Evolutionary conservation across 83 land plant genomes (phyloP).

Genomic region (Diphasiastrum complanatum): DNA sequence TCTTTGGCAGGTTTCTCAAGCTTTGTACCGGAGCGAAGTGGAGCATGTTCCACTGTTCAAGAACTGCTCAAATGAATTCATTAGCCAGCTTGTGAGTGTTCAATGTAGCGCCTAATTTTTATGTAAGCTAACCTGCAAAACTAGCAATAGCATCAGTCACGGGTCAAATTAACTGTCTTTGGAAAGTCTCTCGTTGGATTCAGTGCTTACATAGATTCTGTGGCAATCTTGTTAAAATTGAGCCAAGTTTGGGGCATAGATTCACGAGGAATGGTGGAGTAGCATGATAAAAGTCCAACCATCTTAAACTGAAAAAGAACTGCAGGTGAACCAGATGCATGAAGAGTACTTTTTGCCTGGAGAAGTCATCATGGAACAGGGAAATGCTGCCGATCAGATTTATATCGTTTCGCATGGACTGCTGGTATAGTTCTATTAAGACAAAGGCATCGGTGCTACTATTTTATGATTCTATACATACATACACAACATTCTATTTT

Average conservation of each 20-base stretch:
- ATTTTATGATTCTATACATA: too few species aligned
- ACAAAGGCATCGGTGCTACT: too few species aligned
- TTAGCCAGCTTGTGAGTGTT: constrained; percentile 65
- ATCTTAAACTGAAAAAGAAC: too few species aligned
- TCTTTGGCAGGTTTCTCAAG: constrained; percentile 57
- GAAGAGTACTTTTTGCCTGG: constrained; percentile 38
- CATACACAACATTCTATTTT: background rate
- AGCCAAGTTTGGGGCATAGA: background rate
- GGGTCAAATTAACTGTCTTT: background rate
- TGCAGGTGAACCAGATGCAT: constrained; percentile 29
- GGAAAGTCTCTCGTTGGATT: background rate
- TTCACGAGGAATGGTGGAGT: background rate
- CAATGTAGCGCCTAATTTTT: too few species aligned
- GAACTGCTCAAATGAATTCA: constrained; percentile 62
- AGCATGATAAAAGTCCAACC: too few species aligned
- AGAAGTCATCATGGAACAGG: constrained; percentile 35
- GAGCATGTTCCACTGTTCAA: constrained; percentile 51
- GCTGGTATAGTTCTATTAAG: constrained; percentile 19
- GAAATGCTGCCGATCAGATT: constrained; percentile 30
- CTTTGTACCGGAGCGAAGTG: constrained; percentile 38
- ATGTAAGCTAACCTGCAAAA: too few species aligned
- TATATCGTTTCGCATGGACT: constrained; percentile 30
- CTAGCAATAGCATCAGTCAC: too few species aligned
- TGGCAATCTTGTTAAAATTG: background rate
- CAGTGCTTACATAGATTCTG: too few species aligned